Percentiles rank a stretch among this genome's conserved stretches.
Evolutionary conservation across 495 filamentous ascomycete species (phyloP).

Genomic region (Talaromyces proteolyticus): DNA sequence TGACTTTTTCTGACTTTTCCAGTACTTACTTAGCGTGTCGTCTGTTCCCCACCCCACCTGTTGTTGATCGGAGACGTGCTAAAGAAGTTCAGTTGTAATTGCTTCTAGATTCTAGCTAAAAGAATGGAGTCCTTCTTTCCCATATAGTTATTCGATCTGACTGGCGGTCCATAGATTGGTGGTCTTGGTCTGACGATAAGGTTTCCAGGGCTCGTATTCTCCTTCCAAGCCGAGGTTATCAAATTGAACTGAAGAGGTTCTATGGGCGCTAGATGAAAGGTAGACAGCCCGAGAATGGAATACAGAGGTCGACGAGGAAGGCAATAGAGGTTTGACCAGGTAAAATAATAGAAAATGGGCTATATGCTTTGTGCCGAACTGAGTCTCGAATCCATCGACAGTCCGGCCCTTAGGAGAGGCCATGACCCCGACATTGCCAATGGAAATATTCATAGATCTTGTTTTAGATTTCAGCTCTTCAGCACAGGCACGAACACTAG

Average conservation of each 20-base stretch:
- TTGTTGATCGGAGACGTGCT: conserved; percentile 13
- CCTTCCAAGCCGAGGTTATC: conserved; percentile 28
- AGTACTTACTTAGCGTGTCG: conserved; percentile 11
- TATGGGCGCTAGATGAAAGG: no score
- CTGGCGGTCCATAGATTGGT: conserved; percentile 37
- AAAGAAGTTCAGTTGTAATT: conserved; percentile 19
- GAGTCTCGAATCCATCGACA: no score
- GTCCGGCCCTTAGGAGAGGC: no score
- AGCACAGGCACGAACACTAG: background rate
- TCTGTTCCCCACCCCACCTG: conserved; percentile 10
- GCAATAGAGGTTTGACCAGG: no score
- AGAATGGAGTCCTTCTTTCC: conserved; percentile 26
- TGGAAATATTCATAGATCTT: background rate
- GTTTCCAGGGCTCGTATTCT: conserved; percentile 30
- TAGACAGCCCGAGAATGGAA: no score
- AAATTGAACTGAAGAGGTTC: no score
- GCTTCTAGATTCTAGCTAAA: conserved; percentile 33
- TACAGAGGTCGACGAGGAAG: no score
- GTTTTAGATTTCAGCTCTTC: background rate
- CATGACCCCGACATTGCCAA: background rate
- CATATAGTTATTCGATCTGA: conserved; percentile 35
- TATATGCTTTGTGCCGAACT: no score
- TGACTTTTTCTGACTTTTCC: no score
- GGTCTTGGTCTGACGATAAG: conserved; percentile 31
- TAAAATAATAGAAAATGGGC: no score